Evolutionary conservation across 139 green algal species (phyloP).

Genomic region (Micromonas commoda): DNA sequence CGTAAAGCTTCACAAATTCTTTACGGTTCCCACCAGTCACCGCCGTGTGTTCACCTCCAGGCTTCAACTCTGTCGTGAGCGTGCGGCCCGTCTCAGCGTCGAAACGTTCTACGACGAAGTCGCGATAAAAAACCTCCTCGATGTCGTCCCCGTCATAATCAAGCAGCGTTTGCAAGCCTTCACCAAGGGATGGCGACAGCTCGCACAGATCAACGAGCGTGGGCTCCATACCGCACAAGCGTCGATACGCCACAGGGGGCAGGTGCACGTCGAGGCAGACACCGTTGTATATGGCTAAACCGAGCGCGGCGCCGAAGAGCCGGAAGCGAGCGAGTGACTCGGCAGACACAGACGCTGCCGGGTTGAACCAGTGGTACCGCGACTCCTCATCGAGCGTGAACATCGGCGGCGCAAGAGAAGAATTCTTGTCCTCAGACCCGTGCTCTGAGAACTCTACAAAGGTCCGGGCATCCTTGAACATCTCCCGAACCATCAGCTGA

Average conservation of each 20-base stretch:
- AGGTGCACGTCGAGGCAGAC: constrained; percentile 81
- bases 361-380: constrained; percentile 43
- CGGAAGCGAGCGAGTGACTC: constrained; percentile 57
- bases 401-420: constrained; percentile 65
- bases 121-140: not conserved
- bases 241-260: constrained; percentile 72
- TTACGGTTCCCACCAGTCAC: constrained; percentile 58
- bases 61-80: constrained; percentile 44
- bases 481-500: constrained; percentile 63
- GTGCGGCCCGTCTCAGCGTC: constrained; percentile 4
- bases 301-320: constrained; percentile 76
- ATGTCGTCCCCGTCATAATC: constrained; percentile 23
- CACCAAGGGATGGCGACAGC: constrained; percentile 26
- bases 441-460: too few species aligned
- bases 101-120: not conserved
- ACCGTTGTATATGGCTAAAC: constrained; percentile 88
- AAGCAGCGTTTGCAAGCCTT: constrained; percentile 37
- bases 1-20: constrained; percentile 65
- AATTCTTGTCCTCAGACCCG: too few species aligned
- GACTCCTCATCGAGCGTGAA: constrained; percentile 67
- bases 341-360: too few species aligned
- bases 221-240: constrained; percentile 54
- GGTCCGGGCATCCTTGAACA: too few species aligned
- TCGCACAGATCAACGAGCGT: constrained; percentile 41
- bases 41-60: constrained; percentile 35